phyloP scores from a whole-genome alignment of 805 yeast genomes.

The Sugiyamaella smithiae region DNA sequence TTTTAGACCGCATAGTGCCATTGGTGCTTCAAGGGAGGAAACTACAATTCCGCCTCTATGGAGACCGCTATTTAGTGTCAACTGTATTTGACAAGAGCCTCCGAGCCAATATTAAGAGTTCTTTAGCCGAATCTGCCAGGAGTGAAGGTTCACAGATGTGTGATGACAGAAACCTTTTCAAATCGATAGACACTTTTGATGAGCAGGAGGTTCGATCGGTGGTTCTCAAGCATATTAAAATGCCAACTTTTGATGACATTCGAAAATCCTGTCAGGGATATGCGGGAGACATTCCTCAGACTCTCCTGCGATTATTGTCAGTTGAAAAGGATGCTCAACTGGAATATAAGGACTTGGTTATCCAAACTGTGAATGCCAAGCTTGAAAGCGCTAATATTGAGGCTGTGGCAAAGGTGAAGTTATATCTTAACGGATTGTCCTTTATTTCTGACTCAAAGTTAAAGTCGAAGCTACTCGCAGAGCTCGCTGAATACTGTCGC shows the following conservation, averaged over 20 bases:
- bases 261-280: not conserved
- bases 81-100: slow-evolving; percentile 6
- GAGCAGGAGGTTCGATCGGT: slow-evolving; percentile 2
- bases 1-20: not conserved
- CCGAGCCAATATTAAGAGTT: not conserved
- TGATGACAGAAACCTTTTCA: not conserved
- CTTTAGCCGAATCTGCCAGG: not conserved
- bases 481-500: not conserved
- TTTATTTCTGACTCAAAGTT: slow-evolving; percentile 11
- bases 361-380: slow-evolving; percentile 2
- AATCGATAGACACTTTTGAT: not conserved
- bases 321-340: not conserved
- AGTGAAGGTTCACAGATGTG: not conserved
- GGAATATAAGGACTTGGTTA: slow-evolving; percentile 7
- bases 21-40: not conserved
- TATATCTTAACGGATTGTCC: slow-evolving; percentile 27
- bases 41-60: not conserved
- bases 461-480: slow-evolving; percentile 25
- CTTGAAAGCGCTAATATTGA: slow-evolving; percentile 12
- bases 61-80: not conserved
- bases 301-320: not conserved
- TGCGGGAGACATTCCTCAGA: not conserved
- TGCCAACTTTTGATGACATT: not conserved
- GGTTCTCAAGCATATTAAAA: not conserved
- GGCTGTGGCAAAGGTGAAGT: slow-evolving; percentile 19